A percentile compares a stretch with the other conserved stretches of the same genome.
phyloP scores from a whole-genome alignment of 163 green algal species.

The Chlamydomonas reinhardtii region DNA sequence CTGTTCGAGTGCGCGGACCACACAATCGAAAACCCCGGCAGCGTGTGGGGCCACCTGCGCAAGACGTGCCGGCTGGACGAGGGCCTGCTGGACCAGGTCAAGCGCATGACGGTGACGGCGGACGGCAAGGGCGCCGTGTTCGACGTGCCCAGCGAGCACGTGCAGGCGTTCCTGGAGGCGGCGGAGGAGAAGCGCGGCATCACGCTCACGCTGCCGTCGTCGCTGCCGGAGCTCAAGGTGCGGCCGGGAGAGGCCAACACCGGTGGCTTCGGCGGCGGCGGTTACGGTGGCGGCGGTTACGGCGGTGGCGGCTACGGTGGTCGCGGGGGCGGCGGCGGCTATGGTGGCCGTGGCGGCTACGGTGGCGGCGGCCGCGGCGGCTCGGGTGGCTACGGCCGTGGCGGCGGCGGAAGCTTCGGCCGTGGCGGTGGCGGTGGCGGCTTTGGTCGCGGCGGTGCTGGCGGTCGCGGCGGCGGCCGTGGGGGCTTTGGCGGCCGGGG shows the following conservation, averaged over 20 bases:
- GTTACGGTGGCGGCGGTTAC: conserved; percentile 51
- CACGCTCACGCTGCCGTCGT: conserved; percentile 56
- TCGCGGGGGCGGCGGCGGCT: conserved; percentile 52
- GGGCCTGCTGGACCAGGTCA: conserved; percentile 75
- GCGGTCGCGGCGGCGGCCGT: too few species aligned
- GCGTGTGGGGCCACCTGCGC: conserved; percentile 86
- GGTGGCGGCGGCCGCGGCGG: background rate
- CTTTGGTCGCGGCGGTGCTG: too few species aligned
- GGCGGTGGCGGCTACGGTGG: conserved; percentile 56
- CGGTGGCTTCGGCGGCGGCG: conserved; percentile 19
- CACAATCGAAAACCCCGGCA: conserved; percentile 57
- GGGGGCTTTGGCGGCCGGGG: too few species aligned
- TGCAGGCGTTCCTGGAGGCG: conserved; percentile 63
- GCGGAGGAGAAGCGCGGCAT: conserved; percentile 42
- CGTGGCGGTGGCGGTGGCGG: too few species aligned
- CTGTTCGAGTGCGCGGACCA: conserved; percentile 68
- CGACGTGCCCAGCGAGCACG: conserved; percentile 86
- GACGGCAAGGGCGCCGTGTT: conserved; percentile 92
- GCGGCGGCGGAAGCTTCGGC: background rate
- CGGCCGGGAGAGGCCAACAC: conserved; percentile 37
- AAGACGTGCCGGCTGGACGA: conserved; percentile 75
- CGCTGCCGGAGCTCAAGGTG: conserved; percentile 72
- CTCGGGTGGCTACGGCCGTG: background rate
- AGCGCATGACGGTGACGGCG: conserved; percentile 87
- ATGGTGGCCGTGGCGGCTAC: conserved; percentile 16